Evolutionary conservation across 2,329 filamentous ascomycete species (phyloP), one percentile per base, ranked within the genome.

Genomic region (Phialocephala subalpina): DNA sequence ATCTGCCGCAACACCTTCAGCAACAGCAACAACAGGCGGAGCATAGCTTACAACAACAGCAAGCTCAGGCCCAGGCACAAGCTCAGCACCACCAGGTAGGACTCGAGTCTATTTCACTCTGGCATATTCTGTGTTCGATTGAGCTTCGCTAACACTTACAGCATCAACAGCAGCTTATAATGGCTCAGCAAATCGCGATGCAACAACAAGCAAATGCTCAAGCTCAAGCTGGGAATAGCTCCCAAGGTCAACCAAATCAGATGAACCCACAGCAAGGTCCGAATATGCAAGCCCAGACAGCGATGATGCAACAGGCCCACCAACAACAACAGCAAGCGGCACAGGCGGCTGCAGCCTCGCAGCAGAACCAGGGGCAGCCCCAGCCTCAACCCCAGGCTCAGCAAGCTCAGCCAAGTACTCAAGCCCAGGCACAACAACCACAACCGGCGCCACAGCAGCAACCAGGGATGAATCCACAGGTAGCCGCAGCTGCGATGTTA

Each of bases 121-220:
- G 25, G 45, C 20, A n/a, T 12, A 33, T 18, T 3, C 3, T 29
- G 11, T 35, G 14, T 7, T 49, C 33, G 8, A n/a, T 35, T 56
- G 35, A 38, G n/a, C 18, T 20, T 22, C 45, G 58, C 67, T 69
- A 70, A 73, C 65, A 59, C 58, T 47, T 63, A 25, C 59, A 71
- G 63, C 69, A 72, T 58, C 60, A 71, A 55, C 71, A 74, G 56
- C 70, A 71, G 52, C 71, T 83, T 66, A 77, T 85, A 65, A 76
- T 86, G 68, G 82, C 80, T 3, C 82, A 84, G 55, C 82, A 84
- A 58, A 73, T 83, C 45, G 82, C 81, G 12, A 74, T 84, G 45
- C 82, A 84, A 65, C 82, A 84, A 45, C 80, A 82, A 77, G 62
- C 77, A 75, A 67, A 78, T 77, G 65, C 81, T 77, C 69, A 78